Base-by-base conservation (phyloP, 331 rosid species). In the Stylosanthes scabra region DNA sequence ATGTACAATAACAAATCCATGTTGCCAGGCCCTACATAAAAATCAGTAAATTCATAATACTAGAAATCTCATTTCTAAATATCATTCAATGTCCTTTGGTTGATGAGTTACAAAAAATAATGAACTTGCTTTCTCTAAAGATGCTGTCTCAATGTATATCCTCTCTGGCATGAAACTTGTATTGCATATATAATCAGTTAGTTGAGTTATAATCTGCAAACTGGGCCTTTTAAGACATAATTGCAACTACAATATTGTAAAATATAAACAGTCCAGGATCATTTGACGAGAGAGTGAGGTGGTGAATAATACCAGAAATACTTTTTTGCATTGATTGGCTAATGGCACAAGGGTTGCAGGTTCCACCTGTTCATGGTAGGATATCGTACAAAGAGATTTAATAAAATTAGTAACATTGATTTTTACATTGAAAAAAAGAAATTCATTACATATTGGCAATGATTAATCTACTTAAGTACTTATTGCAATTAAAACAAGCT, bases 281-380 rank as follows among this genome's bases (percentile, higher is more conserved):
- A 59, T 59, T 56, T 54, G 63, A 57, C 3, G 40, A 65, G 54
- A 80, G n/a, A 80, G n/a, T 42, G 77, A 13, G 63, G 58, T 42
- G 71, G 70, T 29, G 63, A 63, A 79, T 50, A 37, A 52, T 88
- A 93, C 97, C 96, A 91, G 96, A 79, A 89, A 93, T 66, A 91
- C 91, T 86, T 91, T 96, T 81, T 86, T 93, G 91, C 96, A 93
- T 78, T 88, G 88, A 89, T 89, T 93, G 63, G 93, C 88, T 84
- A 93, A 63, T 16, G 97, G 95, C 82, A 93, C 92, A 73, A 91
- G 97, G 58, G 90, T 86, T 34, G 97, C 96, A 59, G 95, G 92
- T 76, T 93, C 98, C 84, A 91, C 97, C 98, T 93, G 86, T 74
- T 70, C 4, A 70, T 34, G 49, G 61, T 69, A 69, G 66, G 62